Evolutionary conservation across 257 asterid species (phyloP).

Genomic region (Anisodus tanguticus): DNA sequence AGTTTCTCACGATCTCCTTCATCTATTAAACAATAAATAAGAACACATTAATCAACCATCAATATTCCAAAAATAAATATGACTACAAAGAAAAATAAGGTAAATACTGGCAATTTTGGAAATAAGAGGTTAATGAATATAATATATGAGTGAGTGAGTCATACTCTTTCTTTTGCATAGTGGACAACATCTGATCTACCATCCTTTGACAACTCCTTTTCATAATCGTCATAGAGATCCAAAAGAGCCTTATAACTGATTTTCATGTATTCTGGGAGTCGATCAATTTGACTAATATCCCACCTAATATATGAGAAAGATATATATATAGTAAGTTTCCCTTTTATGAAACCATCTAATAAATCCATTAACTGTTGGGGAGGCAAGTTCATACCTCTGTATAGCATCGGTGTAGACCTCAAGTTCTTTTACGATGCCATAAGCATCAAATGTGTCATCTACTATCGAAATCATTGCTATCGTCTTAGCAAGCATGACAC

Average conservation of each 20-base stretch:
- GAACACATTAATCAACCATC: background rate
- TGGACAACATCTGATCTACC: background rate
- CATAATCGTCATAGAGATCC: background rate
- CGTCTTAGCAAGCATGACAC: slow-evolving; percentile 33
- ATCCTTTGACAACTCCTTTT: background rate
- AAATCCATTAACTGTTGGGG: background rate
- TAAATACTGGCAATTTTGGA: background rate
- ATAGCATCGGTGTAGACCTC: slow-evolving; percentile 23
- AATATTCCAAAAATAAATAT: background rate
- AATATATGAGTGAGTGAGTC: background rate
- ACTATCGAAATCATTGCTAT: slow-evolving; percentile 17
- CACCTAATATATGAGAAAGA: background rate
- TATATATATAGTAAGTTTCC: too few relatives aligned
- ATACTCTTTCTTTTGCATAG: background rate
- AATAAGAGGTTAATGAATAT: background rate
- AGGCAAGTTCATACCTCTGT: slow-evolving; percentile 12
- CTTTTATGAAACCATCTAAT: background rate
- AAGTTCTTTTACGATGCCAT: slow-evolving; percentile 34
- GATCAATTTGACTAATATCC: background rate
- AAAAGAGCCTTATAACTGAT: background rate
- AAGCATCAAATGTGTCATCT: slow-evolving; percentile 42
- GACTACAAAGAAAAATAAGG: background rate
- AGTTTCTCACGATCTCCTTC: slow-evolving; percentile 48
- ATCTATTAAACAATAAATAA: slow-evolving; percentile 33
- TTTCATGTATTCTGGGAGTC: background rate